Base-by-base conservation (phyloP, 1,139 yeast species). In the Taiozyma onychis region DNA sequence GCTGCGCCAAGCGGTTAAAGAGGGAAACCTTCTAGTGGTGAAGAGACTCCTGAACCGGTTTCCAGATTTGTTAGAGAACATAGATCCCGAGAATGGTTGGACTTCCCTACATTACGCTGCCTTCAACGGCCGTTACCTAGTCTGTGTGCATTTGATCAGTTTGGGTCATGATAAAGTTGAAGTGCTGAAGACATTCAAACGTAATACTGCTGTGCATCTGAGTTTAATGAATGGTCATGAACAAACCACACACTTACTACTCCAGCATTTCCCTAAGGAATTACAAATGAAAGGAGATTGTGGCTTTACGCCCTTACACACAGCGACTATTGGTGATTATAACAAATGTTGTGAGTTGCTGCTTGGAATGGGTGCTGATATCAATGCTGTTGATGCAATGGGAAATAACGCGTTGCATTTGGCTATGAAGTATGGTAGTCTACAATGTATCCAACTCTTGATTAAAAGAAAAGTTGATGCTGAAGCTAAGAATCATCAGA, bases 61-160 rank as follows among this genome's bases (percentile, higher is more conserved):
- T 61, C 97, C 97, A 0, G 87, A 83, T 39, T 72, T 90, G 45
- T 72, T 95, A 68, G 81, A 85, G 50, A 88, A 90, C 63, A 75
- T 82, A 24, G 91, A 93, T 64, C 73, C 83, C 14, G 53, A 72
- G 43, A 81, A 85, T 59, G 98, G 98, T 1, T 91, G 97, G 97
- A 77, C 88, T 43, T 87, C 89, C 48, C 74, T 91, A 46, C 98
- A 91, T 67, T 90, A 89, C 67, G 93, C 97, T 1, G 83, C 95
- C 9, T 86, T 69, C 63, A 72, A 87, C 59, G 97, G 97, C 34
- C 80, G 87, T 57, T 88, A 87, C 62, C 77, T 88, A 52, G 78
- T 89, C 7, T 86, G 96, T 63, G 89, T 83, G 50, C 77, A 78
- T 53, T 65, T 80, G 46, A 72, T 80, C 28, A 73, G 71, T 43